Conservation (phyloP, 805 yeast genomes). For the Yarrowia sp. region DNA sequence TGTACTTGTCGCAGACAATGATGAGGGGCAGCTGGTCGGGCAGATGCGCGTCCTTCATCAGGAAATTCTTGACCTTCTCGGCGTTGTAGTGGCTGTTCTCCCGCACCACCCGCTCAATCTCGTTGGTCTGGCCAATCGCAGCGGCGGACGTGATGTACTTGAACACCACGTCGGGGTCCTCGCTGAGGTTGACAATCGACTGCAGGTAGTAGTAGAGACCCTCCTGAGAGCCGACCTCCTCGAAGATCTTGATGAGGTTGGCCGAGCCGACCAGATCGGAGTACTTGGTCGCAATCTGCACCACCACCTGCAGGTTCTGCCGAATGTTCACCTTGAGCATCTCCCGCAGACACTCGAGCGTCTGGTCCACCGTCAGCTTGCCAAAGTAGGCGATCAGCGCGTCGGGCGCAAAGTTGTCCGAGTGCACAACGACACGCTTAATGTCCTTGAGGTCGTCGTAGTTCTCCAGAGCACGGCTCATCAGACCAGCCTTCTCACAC, state of each 20-base stretch:
- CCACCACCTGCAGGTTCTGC: conserved; percentile 86
- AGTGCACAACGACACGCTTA: conserved; percentile 89
- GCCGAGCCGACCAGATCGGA: conserved; percentile 89
- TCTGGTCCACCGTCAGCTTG: conserved; percentile 89
- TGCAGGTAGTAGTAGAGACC: conserved; percentile 93
- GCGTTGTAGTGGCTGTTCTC: conserved; percentile 94
- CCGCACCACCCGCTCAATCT: conserved; percentile 92
- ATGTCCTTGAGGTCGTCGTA: conserved; percentile 93
- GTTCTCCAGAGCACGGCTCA: conserved; percentile 94
- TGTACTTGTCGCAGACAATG: conserved; percentile 90
- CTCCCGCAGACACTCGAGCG: conserved; percentile 81
- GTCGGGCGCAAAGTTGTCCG: conserved; percentile 75
- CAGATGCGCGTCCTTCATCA: conserved; percentile 80
- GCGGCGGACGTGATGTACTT: conserved; percentile 96
- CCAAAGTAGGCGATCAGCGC: conserved; percentile 95
- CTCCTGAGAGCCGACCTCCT: conserved; percentile 86
- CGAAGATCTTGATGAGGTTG: conserved; percentile 83
- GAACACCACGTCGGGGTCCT: conserved; percentile 91
- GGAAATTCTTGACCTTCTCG: conserved; percentile 94
- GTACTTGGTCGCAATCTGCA: conserved; percentile 95
- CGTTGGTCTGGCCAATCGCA: conserved; percentile 81
- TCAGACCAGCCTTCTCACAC: conserved; percentile 94
- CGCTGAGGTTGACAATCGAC: conserved; percentile 87
- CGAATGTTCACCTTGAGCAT: conserved; percentile 75
- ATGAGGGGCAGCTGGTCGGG: conserved; percentile 96